Conservation (phyloP, 148 eudicot species). For the Nepenthes mirabilis region DNA sequence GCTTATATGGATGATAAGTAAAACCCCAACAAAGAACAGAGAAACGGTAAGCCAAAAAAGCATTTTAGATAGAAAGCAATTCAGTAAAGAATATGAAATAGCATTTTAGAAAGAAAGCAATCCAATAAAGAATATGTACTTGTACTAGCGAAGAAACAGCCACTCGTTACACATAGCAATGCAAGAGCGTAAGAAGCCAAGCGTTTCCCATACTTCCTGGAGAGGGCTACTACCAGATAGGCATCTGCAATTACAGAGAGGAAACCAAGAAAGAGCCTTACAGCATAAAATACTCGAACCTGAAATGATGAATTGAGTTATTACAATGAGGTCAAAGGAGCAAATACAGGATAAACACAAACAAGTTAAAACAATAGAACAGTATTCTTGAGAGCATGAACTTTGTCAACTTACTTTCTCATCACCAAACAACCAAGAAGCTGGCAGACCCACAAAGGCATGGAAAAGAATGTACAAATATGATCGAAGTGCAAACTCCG, state of each 20-base stretch:
- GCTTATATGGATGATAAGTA: not conserved
- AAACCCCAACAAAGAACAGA: not conserved
- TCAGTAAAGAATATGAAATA: not conserved
- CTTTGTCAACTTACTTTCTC: constrained; percentile 52
- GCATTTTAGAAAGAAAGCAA: not conserved
- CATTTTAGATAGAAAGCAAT: not conserved
- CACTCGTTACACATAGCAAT: constrained; percentile 87
- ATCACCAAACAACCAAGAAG: constrained; percentile 55
- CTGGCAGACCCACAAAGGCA: constrained; percentile 63
- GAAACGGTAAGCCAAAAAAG: not conserved
- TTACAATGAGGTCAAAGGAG: not conserved
- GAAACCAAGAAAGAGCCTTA: constrained; percentile 75
- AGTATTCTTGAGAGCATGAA: not conserved
- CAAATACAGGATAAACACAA: not conserved
- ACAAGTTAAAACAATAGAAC: not conserved
- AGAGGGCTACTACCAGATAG: constrained; percentile 74
- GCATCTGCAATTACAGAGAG: constrained; percentile 83
- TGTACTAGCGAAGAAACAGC: constrained; percentile 95
- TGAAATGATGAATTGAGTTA: constrained; percentile 16
- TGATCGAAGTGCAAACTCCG: constrained; percentile 78
- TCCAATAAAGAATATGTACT: constrained; percentile 30
- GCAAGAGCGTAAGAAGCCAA: constrained; percentile 82
- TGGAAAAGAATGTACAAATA: constrained; percentile 79
- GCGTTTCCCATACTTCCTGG: constrained; percentile 92
- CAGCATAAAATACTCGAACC: constrained; percentile 89